Evolutionary conservation across 2,329 filamentous ascomycete genomes (phyloP).

Genomic region (Clarireedia monteithiana): DNA sequence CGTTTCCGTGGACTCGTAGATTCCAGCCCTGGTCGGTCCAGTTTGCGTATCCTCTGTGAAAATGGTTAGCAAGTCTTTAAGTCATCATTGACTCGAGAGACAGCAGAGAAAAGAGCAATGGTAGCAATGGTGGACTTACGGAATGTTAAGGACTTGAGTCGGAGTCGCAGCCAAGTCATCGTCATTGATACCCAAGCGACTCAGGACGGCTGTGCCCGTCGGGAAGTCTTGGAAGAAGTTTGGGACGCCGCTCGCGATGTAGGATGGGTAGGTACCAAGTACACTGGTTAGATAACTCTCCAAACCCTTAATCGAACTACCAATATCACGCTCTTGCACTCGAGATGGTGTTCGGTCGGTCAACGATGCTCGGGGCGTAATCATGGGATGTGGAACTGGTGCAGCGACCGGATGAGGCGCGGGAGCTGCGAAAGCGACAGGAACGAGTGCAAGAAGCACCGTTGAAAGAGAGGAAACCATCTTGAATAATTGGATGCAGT

Average conservation of each 20-base stretch:
- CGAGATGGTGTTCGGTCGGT: constrained; percentile 31
- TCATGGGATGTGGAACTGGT: constrained; percentile 34
- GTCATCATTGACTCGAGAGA: not conserved
- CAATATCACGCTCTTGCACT: constrained; percentile 37
- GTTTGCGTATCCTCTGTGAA: constrained; percentile 55
- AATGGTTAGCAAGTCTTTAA: constrained; percentile 8
- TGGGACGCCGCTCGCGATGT: constrained; percentile 55
- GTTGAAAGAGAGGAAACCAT: constrained; percentile 6
- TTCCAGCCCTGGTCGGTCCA: constrained; percentile 75
- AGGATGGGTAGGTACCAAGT: constrained; percentile 49
- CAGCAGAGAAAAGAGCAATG: not conserved
- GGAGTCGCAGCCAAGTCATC: constrained; percentile 53
- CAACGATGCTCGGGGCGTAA: constrained; percentile 39
- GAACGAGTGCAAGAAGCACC: constrained; percentile 17
- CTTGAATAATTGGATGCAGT: not conserved
- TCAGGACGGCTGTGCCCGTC: constrained; percentile 51
- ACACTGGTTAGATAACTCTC: constrained; percentile 43
- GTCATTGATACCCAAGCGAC: constrained; percentile 51
- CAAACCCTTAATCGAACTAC: constrained; percentile 40
- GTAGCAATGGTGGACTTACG: constrained; percentile 32
- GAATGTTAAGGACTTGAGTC: constrained; percentile 64
- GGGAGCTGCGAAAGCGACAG: constrained; percentile 20
- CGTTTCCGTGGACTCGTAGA: constrained; percentile 67
- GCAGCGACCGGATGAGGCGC: constrained; percentile 20
- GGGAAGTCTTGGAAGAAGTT: constrained; percentile 63